A percentile compares a stretch with the other conserved stretches of the same genome.
Conservation (phyloP, 768 basidiomycete genomes). For the Epithele typhae region DNA sequence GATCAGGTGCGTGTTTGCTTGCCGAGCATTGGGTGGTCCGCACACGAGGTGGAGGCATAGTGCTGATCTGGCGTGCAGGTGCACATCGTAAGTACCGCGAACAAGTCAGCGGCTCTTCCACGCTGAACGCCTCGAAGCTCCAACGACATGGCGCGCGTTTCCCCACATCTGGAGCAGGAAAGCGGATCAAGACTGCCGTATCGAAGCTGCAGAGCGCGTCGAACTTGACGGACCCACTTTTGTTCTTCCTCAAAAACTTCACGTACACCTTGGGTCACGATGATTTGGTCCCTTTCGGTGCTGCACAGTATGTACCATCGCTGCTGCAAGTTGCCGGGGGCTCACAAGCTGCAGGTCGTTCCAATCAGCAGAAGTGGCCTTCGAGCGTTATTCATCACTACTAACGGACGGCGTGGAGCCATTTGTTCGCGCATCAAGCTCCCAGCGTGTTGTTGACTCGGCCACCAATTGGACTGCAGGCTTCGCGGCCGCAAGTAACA, state of each 20-base stretch:
- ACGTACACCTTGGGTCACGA: conserved; percentile 52
- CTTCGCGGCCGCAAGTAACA: conserved; percentile 50
- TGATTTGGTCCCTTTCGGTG: conserved; percentile 64
- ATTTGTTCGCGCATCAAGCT: conserved; percentile 48
- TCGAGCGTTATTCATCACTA: conserved; percentile 48
- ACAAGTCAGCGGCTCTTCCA: background rate
- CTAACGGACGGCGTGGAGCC: conserved; percentile 42
- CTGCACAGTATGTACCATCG: conserved; percentile 45
- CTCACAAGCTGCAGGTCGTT: conserved; percentile 33
- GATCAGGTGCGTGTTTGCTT: conserved; percentile 18
- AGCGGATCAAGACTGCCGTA: conserved; percentile 42
- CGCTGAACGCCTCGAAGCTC: conserved; percentile 40
- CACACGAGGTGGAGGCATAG: too few relatives aligned
- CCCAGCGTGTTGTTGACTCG: conserved; percentile 57
- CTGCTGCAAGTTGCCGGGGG: background rate
- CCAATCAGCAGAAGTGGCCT: conserved; percentile 48
- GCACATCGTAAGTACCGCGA: conserved; percentile 53
- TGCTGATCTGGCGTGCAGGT: too few relatives aligned
- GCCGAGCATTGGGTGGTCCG: too few relatives aligned
- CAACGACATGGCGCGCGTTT: conserved; percentile 80
- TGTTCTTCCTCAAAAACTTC: conserved; percentile 56
- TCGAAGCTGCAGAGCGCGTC: conserved; percentile 46
- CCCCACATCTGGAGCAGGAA: conserved; percentile 51
- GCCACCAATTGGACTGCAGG: conserved; percentile 70
- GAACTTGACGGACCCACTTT: conserved; percentile 37